A percentile compares a stretch with the other conserved stretches of the same genome.
Evolutionary conservation across 495 filamentous ascomycete genomes (phyloP).

Genomic region (Talaromyces liani): DNA sequence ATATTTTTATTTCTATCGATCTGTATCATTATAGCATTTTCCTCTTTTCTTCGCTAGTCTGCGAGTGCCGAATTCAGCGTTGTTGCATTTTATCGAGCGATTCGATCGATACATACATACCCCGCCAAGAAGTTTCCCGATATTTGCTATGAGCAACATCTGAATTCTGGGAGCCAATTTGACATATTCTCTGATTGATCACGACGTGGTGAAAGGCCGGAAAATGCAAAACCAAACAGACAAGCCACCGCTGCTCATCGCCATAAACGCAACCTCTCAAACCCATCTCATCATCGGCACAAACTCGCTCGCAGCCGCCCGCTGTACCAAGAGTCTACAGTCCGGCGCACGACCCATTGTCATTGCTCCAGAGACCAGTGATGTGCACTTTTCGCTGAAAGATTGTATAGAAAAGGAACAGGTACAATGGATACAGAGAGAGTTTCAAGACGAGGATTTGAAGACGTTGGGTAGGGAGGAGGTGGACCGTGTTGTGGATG

Average conservation of each 20-base stretch:
- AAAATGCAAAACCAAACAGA: background rate
- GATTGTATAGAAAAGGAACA: slow-evolving; percentile 65
- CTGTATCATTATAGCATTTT: background rate
- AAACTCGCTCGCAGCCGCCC: slow-evolving; percentile 76
- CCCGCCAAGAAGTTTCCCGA: background rate
- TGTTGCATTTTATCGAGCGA: background rate
- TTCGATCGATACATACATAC: background rate
- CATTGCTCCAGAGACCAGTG: slow-evolving; percentile 59
- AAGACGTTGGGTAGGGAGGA: slow-evolving; percentile 71
- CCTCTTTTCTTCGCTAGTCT: background rate
- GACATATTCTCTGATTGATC: background rate
- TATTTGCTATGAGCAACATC: background rate
- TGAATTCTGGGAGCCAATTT: background rate
- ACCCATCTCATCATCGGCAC: slow-evolving; percentile 82
- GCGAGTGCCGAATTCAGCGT: background rate
- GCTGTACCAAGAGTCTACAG: slow-evolving; percentile 71
- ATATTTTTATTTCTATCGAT: background rate
- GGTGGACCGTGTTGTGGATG: slow-evolving; percentile 73
- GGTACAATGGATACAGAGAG: slow-evolving; percentile 62
- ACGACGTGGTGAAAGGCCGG: background rate
- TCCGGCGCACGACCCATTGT: slow-evolving; percentile 82
- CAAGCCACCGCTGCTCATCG: slow-evolving; percentile 58
- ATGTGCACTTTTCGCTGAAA: slow-evolving; percentile 63
- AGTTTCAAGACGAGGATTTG: slow-evolving; percentile 69
- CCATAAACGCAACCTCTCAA: slow-evolving; percentile 66